Evolutionary conservation across 202 grass and related monocot genomes (phyloP), one percentile per base, ranked within the genome.

Genomic region (Setaria viridis): DNA sequence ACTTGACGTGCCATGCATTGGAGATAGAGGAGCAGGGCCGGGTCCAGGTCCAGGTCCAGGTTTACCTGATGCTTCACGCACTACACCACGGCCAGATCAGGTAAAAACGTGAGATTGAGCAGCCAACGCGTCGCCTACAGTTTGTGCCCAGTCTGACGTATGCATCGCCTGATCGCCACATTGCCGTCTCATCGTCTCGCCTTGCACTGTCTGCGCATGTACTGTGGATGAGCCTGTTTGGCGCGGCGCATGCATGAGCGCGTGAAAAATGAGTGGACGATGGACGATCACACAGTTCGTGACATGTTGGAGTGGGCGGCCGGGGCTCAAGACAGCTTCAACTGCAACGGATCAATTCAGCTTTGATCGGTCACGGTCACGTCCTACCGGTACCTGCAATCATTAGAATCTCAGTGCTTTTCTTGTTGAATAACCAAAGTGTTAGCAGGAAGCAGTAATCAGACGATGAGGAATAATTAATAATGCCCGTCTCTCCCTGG

Each of bases 1-100:
- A 88, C 83, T 76, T 70, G 81, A 79, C 65, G 68, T 78, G 82
- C 60, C 85, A 73, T 77, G 79, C 85, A 80, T 71, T 72, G 82
- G 91, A 54, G 70, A 62, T 56, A 54, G 65, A 41, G 9, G 8
- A 4, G 20, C 59, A 80, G 75, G 17, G 42, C 25, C 62, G 78
- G 54, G 80, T 87, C 80, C 62, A 65, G 64, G 81, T 5, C 82
- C 54, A 30, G 62, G 87, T 46, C 33, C 82, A 57, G 11, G 74
- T 86, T 74, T 49, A 65, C 19, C 87, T 77, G 60, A 73, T 63
- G 35, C 67, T 41, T 70, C 50, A 64, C 33, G 34, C 83, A 33
- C 60, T 7, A 72, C 5, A 56, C 49, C 7, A 12, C 8, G 37
- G 5, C n/a, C 82, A 32, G 6, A 57, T 78, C 62, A 41, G 25